These are phyloP conservation scores for Eragrostis curvula DNA, from an alignment of 176 grass and related monocot species.

Conservation along the genomic window DNA sequence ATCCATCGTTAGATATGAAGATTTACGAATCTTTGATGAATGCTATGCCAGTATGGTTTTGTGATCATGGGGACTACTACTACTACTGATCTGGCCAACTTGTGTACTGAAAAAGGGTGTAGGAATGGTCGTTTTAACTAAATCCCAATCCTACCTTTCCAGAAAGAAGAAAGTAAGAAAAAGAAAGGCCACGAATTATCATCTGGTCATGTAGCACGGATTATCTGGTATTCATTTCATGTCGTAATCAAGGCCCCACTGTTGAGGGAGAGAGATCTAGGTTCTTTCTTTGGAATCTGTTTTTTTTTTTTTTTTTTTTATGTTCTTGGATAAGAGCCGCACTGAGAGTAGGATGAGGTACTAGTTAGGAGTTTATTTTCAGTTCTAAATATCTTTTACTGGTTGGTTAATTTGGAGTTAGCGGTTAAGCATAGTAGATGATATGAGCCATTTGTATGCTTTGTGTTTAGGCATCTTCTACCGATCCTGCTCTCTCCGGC, in stretches of 20 bases:
- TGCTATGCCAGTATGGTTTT: background rate
- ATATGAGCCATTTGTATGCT: no score
- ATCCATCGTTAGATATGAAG: background rate
- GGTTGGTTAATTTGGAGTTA: background rate
- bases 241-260: slow-evolving; percentile 29
- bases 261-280: slow-evolving; percentile 22
- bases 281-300: slow-evolving; percentile 43
- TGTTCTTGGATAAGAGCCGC: slow-evolving; percentile 37
- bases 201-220: background rate
- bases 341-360: background rate
- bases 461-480: background rate
- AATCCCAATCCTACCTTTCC: slow-evolving; percentile 31
- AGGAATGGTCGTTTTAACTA: slow-evolving; percentile 29
- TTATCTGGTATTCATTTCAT: slow-evolving; percentile 24
- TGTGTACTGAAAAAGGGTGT: slow-evolving; percentile 16
- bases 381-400: background rate
- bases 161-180: slow-evolving; percentile 32
- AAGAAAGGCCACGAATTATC: slow-evolving; percentile 44
- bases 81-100: background rate
- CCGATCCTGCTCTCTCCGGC: background rate
- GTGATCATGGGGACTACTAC: background rate
- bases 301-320: slow-evolving; percentile 47
- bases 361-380: background rate
- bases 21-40: slow-evolving; percentile 20
- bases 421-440: background rate